Evolutionary conservation across 1,284 basidiomycete species (phyloP), one percentile per base, ranked within the genome.

Genomic region (Moesziomyces sp.): DNA sequence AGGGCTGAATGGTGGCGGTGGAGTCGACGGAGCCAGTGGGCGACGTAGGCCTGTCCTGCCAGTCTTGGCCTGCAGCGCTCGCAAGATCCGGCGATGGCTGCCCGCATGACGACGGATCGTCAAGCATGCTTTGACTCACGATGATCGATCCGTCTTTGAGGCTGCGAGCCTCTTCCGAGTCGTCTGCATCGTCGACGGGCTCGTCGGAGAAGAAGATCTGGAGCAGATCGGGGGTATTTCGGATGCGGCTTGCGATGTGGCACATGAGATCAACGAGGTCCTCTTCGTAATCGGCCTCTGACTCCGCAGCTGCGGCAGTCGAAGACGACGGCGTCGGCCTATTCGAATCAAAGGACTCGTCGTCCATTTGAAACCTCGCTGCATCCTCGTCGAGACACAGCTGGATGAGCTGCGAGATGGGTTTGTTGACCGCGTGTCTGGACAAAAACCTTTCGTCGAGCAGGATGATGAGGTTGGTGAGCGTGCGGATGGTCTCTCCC

Each of bases 311-410:
- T 16, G 40, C 53, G n/a, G 59, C 35, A 2, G 13, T 38, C 13
- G 35, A 38, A 4, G 14, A 14, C 14, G 35, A 40, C 19, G 48
- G 6, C 23, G 33, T 46, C 2, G 63, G 52, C 3, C 49, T 50
- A 23, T 38, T 35, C 5, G 49, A 46, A 18, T 63, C 56, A 24
- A 69, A 62, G 4, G 50, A 53, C 13, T 90, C 89, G 21, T 91
- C 89, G 45, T 91, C 90, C 13, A 90, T 89, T 21, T 91, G 89
- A 71, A 91, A 90, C 78, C 93, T 91, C 77, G 93, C 91, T 3
- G 93, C 86, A 81, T 95, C 92, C 67, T 94, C 93, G n/a, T 93
- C 94, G 11, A 92, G 91, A 83, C 94, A 97, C 53, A 89, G 91
- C 38, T 93, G 88, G 9, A 98, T 88, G n/a, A 97, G 86, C 44